Conservation (phyloP, 1,284 basidiomycete genomes). For the Puccinia triticina region DNA sequence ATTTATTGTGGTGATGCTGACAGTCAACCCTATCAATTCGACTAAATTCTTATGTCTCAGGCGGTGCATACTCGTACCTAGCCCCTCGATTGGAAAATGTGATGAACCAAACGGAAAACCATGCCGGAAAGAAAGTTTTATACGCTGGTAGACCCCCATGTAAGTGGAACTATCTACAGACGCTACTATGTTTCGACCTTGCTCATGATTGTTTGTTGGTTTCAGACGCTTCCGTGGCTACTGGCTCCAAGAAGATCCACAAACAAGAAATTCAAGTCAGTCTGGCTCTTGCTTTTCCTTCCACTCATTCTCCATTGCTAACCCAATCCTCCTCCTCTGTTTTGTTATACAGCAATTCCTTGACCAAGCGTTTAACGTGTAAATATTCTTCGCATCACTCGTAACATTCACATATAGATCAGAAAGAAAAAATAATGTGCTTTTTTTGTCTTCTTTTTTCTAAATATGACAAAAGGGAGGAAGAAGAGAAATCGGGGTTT, state of each 20-base stretch:
- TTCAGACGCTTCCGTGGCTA: conserved; percentile 49
- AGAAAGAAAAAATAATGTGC: neutral
- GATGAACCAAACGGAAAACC: conserved; percentile 77
- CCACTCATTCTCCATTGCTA: neutral
- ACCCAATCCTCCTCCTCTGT: neutral
- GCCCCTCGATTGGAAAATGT: conserved; percentile 64
- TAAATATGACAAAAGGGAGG: neutral
- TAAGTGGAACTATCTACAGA: neutral
- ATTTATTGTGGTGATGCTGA: conserved; percentile 40
- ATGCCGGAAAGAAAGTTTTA: conserved; percentile 71
- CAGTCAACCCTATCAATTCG: conserved; percentile 1
- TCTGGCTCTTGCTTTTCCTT: neutral
- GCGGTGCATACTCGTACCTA: conserved; percentile 87
- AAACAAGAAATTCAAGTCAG: conserved; percentile 45
- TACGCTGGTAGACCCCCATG: conserved; percentile 58
- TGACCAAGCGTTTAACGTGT: conserved; percentile 49
- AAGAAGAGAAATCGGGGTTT: neutral
- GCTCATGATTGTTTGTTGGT: conserved; percentile 3
- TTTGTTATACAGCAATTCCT: conserved; percentile 47
- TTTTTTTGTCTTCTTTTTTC: conserved; percentile 10
- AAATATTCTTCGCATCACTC: conserved; percentile 7
- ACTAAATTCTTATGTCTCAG: conserved; percentile 61
- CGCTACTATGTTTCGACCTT: neutral
- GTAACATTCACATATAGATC: neutral
- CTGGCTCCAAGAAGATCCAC: conserved; percentile 50